Conservation (phyloP, 2,329 filamentous ascomycete genomes). For the Ploettnerulaceae sp. region DNA sequence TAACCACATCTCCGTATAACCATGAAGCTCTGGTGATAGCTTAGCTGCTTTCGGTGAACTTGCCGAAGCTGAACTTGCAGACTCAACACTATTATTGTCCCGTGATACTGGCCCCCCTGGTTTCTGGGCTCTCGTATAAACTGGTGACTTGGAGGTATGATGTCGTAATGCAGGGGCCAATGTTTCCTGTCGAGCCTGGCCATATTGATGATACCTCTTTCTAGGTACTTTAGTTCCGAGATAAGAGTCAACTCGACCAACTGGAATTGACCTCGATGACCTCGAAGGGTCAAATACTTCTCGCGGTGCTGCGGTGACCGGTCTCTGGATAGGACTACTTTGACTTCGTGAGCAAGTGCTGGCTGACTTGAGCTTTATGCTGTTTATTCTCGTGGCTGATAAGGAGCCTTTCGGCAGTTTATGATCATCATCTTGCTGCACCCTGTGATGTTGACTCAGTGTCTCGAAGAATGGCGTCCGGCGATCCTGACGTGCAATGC, state of each 20-base stretch:
- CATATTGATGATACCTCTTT: background rate
- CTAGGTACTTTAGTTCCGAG: background rate
- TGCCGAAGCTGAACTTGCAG: background rate
- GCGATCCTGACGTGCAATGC: background rate
- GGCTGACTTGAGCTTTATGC: too few species aligned
- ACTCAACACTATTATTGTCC: background rate
- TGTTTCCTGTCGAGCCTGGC: background rate
- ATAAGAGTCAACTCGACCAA: background rate
- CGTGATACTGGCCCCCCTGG: background rate
- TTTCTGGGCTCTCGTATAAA: background rate
- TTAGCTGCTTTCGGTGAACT: background rate
- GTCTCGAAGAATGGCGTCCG: slow-evolving; percentile 22
- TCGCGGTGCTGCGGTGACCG: too few species aligned
- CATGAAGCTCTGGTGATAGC: slow-evolving; percentile 2
- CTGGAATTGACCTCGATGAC: background rate
- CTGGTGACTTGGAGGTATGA: background rate
- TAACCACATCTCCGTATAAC: slow-evolving; percentile 3
- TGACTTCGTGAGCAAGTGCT: too few species aligned
- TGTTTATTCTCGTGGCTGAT: background rate
- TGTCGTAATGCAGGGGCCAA: slow-evolving; percentile 1
- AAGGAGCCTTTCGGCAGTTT: background rate
- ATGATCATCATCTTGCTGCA: background rate
- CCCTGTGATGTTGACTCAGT: slow-evolving; percentile 17
- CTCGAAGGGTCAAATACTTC: background rate
- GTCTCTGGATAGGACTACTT: too few species aligned